Conservation (phyloP, 805 yeast species). For the Candida vartiovaarae region DNA sequence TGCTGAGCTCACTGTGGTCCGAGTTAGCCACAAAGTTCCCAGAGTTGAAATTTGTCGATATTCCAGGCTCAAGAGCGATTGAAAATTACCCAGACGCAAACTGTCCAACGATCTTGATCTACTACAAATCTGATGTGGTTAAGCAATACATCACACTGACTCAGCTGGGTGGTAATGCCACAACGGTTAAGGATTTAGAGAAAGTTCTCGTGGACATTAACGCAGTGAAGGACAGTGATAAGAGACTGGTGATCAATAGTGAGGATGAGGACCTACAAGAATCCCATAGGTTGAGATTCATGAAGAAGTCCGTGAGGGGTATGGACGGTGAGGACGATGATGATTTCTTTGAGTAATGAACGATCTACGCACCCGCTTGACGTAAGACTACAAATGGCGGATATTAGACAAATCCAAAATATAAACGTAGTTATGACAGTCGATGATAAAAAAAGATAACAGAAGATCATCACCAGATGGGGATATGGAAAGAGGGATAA, state of each 20-base stretch:
- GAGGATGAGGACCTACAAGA: slow-evolving; percentile 56
- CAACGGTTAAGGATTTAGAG: slow-evolving; percentile 66
- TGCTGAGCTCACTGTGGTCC: slow-evolving; percentile 52
- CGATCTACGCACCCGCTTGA: too few species aligned
- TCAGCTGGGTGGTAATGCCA: slow-evolving; percentile 78
- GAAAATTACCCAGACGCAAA: slow-evolving; percentile 86
- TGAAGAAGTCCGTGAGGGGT: slow-evolving; percentile 47
- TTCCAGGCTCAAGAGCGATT: slow-evolving; percentile 84
- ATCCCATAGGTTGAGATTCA: slow-evolving; percentile 44
- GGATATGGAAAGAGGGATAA: too few species aligned
- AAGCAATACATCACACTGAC: slow-evolving; percentile 78
- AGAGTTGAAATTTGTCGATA: slow-evolving; percentile 87
- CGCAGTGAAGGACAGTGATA: slow-evolving; percentile 61
- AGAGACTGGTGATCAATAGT: slow-evolving; percentile 54
- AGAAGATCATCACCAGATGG: too few species aligned
- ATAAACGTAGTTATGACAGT: too few species aligned
- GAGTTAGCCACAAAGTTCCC: slow-evolving; percentile 59
- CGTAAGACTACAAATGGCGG: too few species aligned
- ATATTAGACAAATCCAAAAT: too few species aligned
- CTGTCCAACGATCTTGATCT: slow-evolving; percentile 86
- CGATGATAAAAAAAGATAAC: too few species aligned
- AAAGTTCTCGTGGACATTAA: slow-evolving; percentile 56
- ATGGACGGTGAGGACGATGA: slow-evolving; percentile 35
- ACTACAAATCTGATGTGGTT: slow-evolving; percentile 68
- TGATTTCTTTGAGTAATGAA: slow-evolving; percentile 40